These are phyloP conservation scores for Colletotrichum neosansevieriae DNA, from an alignment of 2,329 filamentous ascomycete species.

Conservation along the genomic window DNA sequence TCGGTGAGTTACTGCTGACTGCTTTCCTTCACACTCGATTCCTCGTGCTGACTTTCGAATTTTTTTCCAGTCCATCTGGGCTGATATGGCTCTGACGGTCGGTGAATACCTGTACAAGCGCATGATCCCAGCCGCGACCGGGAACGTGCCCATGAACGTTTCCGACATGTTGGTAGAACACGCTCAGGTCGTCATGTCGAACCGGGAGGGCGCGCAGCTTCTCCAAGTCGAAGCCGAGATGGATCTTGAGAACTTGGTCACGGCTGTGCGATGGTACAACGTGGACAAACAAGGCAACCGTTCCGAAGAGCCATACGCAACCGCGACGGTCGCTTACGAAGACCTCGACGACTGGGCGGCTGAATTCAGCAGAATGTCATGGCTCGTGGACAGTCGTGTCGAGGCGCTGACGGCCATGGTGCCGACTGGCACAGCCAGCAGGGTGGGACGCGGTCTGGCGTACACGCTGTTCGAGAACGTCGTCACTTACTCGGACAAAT, in stretches of 20 bases:
- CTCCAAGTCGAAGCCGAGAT: neutral
- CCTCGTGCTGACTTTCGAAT: neutral
- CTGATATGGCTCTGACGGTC: conserved; percentile 14
- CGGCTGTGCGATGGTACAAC: too few species aligned
- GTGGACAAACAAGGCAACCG: too few species aligned
- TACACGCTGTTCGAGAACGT: conserved; percentile 21
- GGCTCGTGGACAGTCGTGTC: conserved; percentile 7
- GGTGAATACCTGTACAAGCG: neutral
- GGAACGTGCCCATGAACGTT: neutral
- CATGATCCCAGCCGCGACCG: neutral
- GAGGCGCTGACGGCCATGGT: neutral
- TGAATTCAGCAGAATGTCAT: conserved; percentile 68
- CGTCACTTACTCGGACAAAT: conserved; percentile 6
- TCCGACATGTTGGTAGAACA: neutral
- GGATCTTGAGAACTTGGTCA: neutral
- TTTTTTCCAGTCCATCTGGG: conserved; percentile 9
- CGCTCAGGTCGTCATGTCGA: neutral
- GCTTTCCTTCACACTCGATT: neutral
- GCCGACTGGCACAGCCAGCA: neutral
- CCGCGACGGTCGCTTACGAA: conserved; percentile 55
- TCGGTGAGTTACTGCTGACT: conserved; percentile 51
- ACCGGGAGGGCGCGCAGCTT: too few species aligned
- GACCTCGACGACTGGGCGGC: conserved; percentile 63
- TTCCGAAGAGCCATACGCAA: neutral
- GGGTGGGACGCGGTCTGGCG: neutral